Evolutionary conservation across 2,329 filamentous ascomycete species (phyloP).

Genomic region (Aspergillus latus): DNA sequence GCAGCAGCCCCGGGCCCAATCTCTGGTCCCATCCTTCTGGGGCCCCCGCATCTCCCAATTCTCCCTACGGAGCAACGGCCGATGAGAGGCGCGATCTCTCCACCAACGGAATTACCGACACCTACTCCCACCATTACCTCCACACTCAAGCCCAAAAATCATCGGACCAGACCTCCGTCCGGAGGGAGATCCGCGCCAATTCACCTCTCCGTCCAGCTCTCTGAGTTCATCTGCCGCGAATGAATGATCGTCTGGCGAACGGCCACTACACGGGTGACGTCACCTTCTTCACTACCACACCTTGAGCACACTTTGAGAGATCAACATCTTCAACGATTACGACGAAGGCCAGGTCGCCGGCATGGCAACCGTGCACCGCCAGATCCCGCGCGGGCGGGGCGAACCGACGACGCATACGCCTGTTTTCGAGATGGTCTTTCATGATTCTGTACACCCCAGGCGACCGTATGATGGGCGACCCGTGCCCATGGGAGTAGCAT

Average conservation of each 20-base stretch:
- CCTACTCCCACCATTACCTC: too few relatives aligned
- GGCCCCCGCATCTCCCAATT: too few relatives aligned
- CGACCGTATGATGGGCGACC: slow-evolving; percentile 34
- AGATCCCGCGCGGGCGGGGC: slow-evolving; percentile 22
- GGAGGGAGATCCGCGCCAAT: slow-evolving; percentile 11
- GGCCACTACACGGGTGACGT: slow-evolving; percentile 36
- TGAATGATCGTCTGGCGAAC: slow-evolving; percentile 30
- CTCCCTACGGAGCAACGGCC: too few relatives aligned
- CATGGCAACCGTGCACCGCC: slow-evolving; percentile 34
- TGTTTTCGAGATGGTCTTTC: slow-evolving; percentile 25
- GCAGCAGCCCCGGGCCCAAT: too few relatives aligned
- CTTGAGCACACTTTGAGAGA: slow-evolving; percentile 20
- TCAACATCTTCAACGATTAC: slow-evolving; percentile 25
- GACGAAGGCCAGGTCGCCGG: slow-evolving; percentile 32
- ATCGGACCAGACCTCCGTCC: too few relatives aligned
- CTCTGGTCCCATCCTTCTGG: too few relatives aligned
- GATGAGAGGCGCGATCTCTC: too few relatives aligned
- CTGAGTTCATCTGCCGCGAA: slow-evolving; percentile 35
- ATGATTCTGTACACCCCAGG: slow-evolving; percentile 35
- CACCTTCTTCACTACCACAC: slow-evolving; percentile 33
- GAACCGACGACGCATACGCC: slow-evolving; percentile 26
- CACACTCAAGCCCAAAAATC: too few relatives aligned
- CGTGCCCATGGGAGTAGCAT: slow-evolving; percentile 25
- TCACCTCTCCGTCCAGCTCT: slow-evolving; percentile 34
- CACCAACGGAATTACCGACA: too few relatives aligned